A percentile compares a stretch with the other conserved stretches of the same genome.
phyloP scores from a whole-genome alignment of 2,329 filamentous ascomycete genomes.

The Sordariomycetes sp. region DNA sequence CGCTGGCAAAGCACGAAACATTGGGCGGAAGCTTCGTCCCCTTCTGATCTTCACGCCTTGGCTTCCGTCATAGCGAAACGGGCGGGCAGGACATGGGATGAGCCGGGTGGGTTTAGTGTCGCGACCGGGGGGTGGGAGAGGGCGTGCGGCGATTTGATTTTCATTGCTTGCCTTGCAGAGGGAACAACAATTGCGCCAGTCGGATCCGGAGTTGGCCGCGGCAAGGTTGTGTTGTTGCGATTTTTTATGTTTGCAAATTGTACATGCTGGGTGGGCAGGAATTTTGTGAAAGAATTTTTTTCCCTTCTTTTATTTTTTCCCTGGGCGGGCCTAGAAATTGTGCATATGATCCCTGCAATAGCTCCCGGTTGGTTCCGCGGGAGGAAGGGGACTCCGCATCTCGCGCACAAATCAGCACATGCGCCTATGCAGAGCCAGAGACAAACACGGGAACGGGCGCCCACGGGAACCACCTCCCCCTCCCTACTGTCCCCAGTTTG shows the following conservation, averaged over 20 bases:
- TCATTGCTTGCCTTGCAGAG: too few relatives aligned
- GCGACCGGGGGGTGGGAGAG: not conserved
- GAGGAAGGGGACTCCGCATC: not conserved
- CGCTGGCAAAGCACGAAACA: not conserved
- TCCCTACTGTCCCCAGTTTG: too few relatives aligned
- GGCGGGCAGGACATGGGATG: not conserved
- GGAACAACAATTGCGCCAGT: not conserved
- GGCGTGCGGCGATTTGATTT: not conserved
- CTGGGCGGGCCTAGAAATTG: not conserved
- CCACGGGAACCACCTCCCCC: too few relatives aligned
- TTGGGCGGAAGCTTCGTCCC: not conserved
- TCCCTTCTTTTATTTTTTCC: too few relatives aligned
- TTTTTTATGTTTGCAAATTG: not conserved
- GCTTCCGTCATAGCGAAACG: not conserved
- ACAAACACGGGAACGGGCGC: not conserved
- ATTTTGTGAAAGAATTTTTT: not conserved
- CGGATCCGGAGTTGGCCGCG: not conserved
- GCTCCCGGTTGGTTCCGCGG: not conserved
- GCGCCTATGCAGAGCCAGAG: not conserved
- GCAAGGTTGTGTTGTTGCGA: not conserved
- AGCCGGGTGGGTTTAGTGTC: not conserved
- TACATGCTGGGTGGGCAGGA: not conserved
- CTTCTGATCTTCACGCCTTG: not conserved
- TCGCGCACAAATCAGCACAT: not conserved
- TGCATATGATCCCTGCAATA: not conserved